Evolutionary conservation across 139 green algal species (phyloP), one percentile per base, ranked within the genome.

Genomic region (Haematococcus lacustris): DNA sequence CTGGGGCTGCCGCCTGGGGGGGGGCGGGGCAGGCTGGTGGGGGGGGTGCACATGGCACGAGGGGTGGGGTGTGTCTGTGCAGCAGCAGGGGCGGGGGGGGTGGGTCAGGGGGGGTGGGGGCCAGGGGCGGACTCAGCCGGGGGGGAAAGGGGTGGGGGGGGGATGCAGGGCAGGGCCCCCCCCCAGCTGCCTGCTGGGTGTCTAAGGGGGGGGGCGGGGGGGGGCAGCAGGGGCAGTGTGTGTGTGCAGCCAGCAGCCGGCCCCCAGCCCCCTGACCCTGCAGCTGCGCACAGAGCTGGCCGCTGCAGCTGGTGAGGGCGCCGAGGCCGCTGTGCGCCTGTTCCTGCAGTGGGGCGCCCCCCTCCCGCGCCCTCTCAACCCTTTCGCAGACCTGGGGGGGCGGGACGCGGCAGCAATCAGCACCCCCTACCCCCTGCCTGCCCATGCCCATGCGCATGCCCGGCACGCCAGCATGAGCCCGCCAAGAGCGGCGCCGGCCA

Each of bases 261-360:
- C 9, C 17, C 26, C 59, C 25, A 2, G 30, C 17, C 30, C 59
- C 6, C 63, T 69, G 35, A 33, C 26, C 2, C 63, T 39, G 7
- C 30, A 39, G 6, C 63, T 69, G 2, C 34, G 63, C 6, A 35
- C 26, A 23, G 34, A 33, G 38, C 30, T 69, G 37, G 63, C 51
- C 30, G 37, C 37, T 5, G 35, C 63, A 2, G 63, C 63, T 37
- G 34, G 30, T 13, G 63, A 69, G 21, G 63, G 63, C 25, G n/a
- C 63, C 4, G 63, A 69, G 21, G 63, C 63, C 7, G 63, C 63
- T 3, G 63, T 69, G 63, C 63, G 63, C 6, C 63, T 69, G 38
- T 34, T 69, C 17, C 63, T 69, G 13, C 26, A 33, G 34, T 69
- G 63, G 63, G 63, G 30, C 3, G 63, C 63, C 3, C 63, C 63